These are phyloP conservation scores for Lecanicillium sp. DNA, from an alignment of 2,329 filamentous ascomycete species.

Conservation along the genomic window DNA sequence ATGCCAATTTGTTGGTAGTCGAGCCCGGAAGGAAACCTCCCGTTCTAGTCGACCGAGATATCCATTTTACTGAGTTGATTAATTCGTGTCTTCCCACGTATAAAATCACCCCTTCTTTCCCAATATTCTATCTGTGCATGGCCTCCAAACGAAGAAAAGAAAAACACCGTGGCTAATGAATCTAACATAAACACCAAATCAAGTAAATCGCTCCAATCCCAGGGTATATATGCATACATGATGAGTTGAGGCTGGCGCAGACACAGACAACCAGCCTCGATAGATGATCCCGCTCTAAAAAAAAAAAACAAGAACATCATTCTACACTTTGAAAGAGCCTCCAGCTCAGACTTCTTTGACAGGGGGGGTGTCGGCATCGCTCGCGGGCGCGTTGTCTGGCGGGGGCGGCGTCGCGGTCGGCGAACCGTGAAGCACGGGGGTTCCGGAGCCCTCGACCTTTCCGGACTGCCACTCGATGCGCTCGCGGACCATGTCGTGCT, in stretches of 20 bases:
- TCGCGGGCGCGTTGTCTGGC: conserved; percentile 1
- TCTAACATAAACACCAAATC: not conserved
- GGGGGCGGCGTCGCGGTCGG: not conserved
- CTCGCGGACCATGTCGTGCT: conserved; percentile 31
- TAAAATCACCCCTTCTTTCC: not conserved
- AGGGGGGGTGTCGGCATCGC: not conserved
- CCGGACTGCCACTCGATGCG: conserved; percentile 31
- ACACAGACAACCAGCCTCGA: not conserved
- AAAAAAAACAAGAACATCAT: not conserved
- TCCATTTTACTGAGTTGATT: too few relatives aligned
- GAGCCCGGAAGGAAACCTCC: too few relatives aligned
- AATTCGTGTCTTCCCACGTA: not conserved
- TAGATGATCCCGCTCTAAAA: not conserved
- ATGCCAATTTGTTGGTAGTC: too few relatives aligned
- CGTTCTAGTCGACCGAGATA: too few relatives aligned
- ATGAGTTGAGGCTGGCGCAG: not conserved
- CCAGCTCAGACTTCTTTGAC: not conserved
- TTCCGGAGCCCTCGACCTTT: not conserved
- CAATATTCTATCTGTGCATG: not conserved
- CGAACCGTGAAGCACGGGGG: conserved; percentile 2
- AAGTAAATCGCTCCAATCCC: not conserved
- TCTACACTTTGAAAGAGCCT: not conserved
- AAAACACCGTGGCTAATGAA: conserved; percentile 4
- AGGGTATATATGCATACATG: conserved; percentile 4
- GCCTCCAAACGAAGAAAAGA: not conserved